These are phyloP conservation scores for Euclidium syriacum DNA, from an alignment of 345 rosid species.

Conservation along the genomic window DNA sequence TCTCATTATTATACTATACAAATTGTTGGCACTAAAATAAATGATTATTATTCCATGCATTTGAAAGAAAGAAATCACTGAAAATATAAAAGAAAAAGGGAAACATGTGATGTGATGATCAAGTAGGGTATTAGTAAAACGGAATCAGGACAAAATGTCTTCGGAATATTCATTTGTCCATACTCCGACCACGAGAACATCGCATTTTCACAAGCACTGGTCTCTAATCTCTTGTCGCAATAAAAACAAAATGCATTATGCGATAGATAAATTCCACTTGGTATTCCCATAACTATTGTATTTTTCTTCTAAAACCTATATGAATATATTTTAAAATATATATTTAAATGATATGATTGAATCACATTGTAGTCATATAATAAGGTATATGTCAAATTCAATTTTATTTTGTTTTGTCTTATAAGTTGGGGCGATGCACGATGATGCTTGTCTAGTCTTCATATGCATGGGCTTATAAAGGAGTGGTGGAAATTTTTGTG, in stretches of 20 bases:
- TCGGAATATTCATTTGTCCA: conserved; percentile 34
- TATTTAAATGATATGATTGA: not conserved
- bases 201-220: conserved; percentile 1
- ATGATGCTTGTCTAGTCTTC: not conserved
- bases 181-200: conserved; percentile 15
- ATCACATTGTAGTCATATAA: not conserved
- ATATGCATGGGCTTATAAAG: conserved; percentile 14
- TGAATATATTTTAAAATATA: too few relatives aligned
- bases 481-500: conserved; percentile 11
- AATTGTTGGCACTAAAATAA: conserved; percentile 1
- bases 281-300: not conserved
- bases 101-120: conserved; percentile 29
- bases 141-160: conserved; percentile 17
- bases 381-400: not conserved
- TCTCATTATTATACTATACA: not conserved
- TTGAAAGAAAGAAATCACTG: not conserved
- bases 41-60: not conserved
- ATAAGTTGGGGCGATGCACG: not conserved
- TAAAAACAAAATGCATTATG: conserved; percentile 4
- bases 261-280: not conserved
- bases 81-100: not conserved
- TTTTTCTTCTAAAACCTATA: not conserved
- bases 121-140: conserved; percentile 17
- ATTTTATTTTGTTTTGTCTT: too few relatives aligned
- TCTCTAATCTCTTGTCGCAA: conserved; percentile 8